A percentile compares a stretch with the other conserved stretches of the same genome.
Conservation (phyloP, 495 filamentous ascomycete species). For the Hypoxylon rickii region DNA sequence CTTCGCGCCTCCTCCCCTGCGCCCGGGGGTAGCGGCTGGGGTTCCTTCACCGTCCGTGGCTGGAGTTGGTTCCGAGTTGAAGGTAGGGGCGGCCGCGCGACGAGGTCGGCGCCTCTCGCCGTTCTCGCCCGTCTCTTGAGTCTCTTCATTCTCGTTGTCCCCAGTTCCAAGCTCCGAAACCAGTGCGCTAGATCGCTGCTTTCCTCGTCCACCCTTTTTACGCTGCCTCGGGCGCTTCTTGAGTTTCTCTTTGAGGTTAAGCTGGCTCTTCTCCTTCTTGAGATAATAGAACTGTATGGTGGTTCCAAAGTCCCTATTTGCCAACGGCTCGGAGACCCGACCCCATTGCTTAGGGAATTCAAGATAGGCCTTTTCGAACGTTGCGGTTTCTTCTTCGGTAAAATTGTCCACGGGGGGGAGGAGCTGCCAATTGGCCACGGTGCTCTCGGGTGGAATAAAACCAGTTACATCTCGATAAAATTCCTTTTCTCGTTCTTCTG, state of each 20-base stretch:
- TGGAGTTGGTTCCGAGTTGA: conserved; percentile 48
- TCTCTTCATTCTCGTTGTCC: conserved; percentile 59
- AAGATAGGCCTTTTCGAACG: conserved; percentile 79
- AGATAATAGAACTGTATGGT: conserved; percentile 97
- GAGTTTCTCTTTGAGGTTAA: conserved; percentile 83
- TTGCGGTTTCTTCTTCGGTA: conserved; percentile 73
- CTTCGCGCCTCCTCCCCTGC: conserved; percentile 57
- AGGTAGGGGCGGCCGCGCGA: conserved; percentile 59
- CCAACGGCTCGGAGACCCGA: conserved; percentile 76
- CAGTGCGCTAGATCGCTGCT: conserved; percentile 74
- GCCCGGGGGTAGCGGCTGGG: conserved; percentile 51
- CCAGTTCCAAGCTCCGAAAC: conserved; percentile 72
- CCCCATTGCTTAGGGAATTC: conserved; percentile 90
- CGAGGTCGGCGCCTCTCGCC: conserved; percentile 56
- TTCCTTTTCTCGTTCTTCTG: conserved; percentile 51
- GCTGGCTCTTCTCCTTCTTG: conserved; percentile 86
- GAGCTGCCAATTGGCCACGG: conserved; percentile 72
- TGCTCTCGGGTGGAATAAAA: conserved; percentile 65
- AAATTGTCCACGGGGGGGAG: conserved; percentile 82
- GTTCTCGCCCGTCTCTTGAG: conserved; percentile 55
- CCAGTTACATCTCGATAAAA: conserved; percentile 77
- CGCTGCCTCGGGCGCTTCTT: conserved; percentile 72
- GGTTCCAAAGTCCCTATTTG: conserved; percentile 75
- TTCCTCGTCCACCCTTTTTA: conserved; percentile 57
- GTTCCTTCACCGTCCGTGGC: conserved; percentile 61